Conservation (phyloP, 2,329 filamentous ascomycete species). For the Trichoderma sp. region DNA sequence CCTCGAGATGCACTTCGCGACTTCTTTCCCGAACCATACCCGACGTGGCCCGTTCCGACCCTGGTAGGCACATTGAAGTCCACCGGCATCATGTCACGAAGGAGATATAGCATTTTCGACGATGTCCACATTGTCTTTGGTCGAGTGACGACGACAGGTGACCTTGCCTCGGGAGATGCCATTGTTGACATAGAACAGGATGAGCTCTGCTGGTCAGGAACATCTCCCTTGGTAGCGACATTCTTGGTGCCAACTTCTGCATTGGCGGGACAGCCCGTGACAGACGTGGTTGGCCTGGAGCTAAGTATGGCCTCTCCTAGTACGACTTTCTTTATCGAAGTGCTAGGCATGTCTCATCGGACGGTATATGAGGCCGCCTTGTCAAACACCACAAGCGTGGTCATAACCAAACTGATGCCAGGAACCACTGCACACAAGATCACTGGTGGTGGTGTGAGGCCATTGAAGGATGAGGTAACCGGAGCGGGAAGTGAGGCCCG, state of each 20-base stretch:
- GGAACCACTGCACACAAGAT: slow-evolving; percentile 39
- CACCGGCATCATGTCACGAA: slow-evolving; percentile 30
- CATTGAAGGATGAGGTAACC: slow-evolving; percentile 31
- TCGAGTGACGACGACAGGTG: slow-evolving; percentile 33
- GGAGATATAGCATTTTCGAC: slow-evolving; percentile 44
- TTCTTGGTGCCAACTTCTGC: slow-evolving; percentile 45
- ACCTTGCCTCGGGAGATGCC: slow-evolving; percentile 36
- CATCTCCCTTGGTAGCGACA: slow-evolving; percentile 45
- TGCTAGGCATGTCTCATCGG: slow-evolving; percentile 36
- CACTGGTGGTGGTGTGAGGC: slow-evolving; percentile 33
- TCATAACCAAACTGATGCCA: slow-evolving; percentile 44
- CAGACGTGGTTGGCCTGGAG: slow-evolving; percentile 39
- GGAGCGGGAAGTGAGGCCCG: slow-evolving; percentile 32
- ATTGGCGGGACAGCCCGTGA: slow-evolving; percentile 41
- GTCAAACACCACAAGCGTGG: slow-evolving; percentile 38
- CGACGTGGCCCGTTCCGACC: slow-evolving; percentile 34
- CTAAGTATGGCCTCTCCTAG: slow-evolving; percentile 36
- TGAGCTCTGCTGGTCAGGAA: slow-evolving; percentile 42
- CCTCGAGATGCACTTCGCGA: slow-evolving; percentile 37
- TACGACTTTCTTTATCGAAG: slow-evolving; percentile 32
- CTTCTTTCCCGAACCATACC: slow-evolving; percentile 34
- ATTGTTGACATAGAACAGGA: slow-evolving; percentile 44
- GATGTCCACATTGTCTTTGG: slow-evolving; percentile 50
- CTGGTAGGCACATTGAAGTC: slow-evolving; percentile 39
- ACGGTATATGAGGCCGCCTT: slow-evolving; percentile 41